phyloP scores from a whole-genome alignment of 495 filamentous ascomycete species.

The Lasiosphaeris hirsuta region DNA sequence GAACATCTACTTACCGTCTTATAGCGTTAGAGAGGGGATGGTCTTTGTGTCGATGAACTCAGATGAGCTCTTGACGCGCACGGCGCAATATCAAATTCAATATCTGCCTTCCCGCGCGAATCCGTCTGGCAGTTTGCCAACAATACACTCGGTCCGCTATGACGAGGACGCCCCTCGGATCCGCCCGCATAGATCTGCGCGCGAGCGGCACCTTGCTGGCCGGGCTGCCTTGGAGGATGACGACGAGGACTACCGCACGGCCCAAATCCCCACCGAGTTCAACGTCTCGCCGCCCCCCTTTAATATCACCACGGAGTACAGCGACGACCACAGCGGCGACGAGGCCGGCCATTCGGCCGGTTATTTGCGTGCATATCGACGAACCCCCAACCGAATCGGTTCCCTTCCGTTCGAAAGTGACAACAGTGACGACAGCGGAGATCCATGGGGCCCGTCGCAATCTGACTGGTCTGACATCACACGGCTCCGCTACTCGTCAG shows the following conservation, averaged over 20 bases:
- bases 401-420: slow-evolving; percentile 49
- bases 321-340: slow-evolving; percentile 50
- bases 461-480: slow-evolving; percentile 15
- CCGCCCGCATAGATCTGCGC: background rate
- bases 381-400: slow-evolving; percentile 45
- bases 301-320: slow-evolving; percentile 50
- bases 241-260: slow-evolving; percentile 42
- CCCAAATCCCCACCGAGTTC: slow-evolving; percentile 54
- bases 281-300: slow-evolving; percentile 38
- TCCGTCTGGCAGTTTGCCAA: slow-evolving; percentile 26
- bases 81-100: slow-evolving; percentile 72
- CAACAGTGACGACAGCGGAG: slow-evolving; percentile 38
- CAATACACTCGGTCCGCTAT: slow-evolving; percentile 45
- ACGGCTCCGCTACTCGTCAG: background rate
- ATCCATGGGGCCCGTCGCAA: slow-evolving; percentile 7
- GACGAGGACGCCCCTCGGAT: slow-evolving; percentile 35
- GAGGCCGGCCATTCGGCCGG: slow-evolving; percentile 13
- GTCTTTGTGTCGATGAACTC: slow-evolving; percentile 84
- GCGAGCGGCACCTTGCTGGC: no score
- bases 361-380: slow-evolving; percentile 16
- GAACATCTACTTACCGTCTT: slow-evolving; percentile 23
- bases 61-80: slow-evolving; percentile 69
- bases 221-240: slow-evolving; percentile 45
- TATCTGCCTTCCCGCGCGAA: slow-evolving; percentile 43
- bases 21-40: slow-evolving; percentile 87